Evolutionary conservation across 192 early-diverging fungal species (phyloP).

Genomic region (Backusella parvicylindrica): DNA sequence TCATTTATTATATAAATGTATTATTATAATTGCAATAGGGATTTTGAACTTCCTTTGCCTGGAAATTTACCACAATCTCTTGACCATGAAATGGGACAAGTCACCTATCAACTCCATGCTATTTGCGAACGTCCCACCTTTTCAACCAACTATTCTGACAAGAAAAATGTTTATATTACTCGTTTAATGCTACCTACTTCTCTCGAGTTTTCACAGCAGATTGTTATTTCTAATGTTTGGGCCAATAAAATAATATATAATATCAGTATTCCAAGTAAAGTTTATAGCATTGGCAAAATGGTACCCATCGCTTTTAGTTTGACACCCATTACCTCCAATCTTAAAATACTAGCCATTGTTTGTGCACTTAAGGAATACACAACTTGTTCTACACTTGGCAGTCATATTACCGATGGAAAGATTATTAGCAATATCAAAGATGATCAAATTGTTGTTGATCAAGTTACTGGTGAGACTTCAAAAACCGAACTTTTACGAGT

Average conservation of each 20-base stretch:
- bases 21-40: too few species aligned
- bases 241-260: conserved; percentile 52
- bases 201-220: conserved; percentile 39
- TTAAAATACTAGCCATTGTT: conserved; percentile 39
- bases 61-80: conserved; percentile 60
- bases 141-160: conserved; percentile 37
- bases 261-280: conserved; percentile 47
- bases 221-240: conserved; percentile 57
- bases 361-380: conserved; percentile 54
- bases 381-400: conserved; percentile 31
- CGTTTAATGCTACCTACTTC: conserved; percentile 44
- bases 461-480: background rate
- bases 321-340: conserved; percentile 40
- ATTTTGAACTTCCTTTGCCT: conserved; percentile 54
- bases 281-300: conserved; percentile 42
- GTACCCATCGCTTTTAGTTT: conserved; percentile 50
- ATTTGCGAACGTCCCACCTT: conserved; percentile 51
- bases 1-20: too few species aligned
- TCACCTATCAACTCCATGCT: conserved; percentile 50
- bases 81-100: conserved; percentile 40
- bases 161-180: conserved; percentile 32
- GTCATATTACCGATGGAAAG: background rate
- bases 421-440: conserved; percentile 7
- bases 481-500: conserved; percentile 8
- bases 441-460: background rate